These are phyloP conservation scores for Sarocladium oryzae DNA, from an alignment of 2,329 filamentous ascomycete species.

Conservation along the genomic window DNA sequence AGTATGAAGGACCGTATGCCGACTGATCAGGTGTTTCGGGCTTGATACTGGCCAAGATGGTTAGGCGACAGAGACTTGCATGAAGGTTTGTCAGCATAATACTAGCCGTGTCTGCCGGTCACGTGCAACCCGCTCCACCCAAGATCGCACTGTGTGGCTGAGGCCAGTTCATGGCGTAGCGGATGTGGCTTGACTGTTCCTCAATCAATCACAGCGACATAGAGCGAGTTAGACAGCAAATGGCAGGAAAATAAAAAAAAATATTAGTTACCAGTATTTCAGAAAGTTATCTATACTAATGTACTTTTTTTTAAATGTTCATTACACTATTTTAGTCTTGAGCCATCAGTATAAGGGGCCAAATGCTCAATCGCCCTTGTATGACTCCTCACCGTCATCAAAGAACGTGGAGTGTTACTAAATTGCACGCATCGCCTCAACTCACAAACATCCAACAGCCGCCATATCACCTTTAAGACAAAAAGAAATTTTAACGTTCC, in stretches of 20 bases:
- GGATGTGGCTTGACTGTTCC: background rate
- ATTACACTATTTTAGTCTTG: background rate
- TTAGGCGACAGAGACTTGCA: background rate
- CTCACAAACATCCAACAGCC: background rate
- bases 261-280: background rate
- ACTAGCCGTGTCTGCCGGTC: background rate
- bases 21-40: background rate
- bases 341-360: background rate
- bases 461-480: background rate
- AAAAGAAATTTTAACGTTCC: background rate
- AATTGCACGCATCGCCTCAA: background rate
- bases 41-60: background rate
- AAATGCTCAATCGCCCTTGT: no score
- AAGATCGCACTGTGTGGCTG: background rate
- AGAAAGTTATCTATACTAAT: background rate
- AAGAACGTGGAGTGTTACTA: background rate
- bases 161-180: background rate
- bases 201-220: no score
- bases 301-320: slow-evolving; percentile 16
- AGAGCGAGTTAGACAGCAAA: slow-evolving; percentile 8
- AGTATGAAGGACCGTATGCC: background rate
- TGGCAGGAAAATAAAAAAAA: background rate
- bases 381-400: slow-evolving; percentile 4
- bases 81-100: background rate
- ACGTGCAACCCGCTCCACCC: no score